A percentile compares a stretch with the other conserved stretches of the same genome.
These are phyloP conservation scores for Chloranthus sessilifolius DNA, from an alignment of 164 flowering plant genomes.

Conservation along the genomic window DNA sequence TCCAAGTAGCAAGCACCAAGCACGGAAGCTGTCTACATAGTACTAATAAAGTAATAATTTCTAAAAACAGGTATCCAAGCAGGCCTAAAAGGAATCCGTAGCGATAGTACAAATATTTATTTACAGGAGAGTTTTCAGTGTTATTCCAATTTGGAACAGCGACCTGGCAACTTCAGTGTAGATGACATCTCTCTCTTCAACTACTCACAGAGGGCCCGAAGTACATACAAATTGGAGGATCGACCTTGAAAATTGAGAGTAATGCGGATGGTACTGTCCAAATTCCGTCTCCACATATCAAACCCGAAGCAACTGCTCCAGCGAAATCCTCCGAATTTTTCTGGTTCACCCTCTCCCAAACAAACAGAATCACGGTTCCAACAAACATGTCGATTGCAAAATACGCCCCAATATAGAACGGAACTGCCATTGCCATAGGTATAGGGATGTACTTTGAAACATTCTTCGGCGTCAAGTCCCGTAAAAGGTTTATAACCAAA, in stretches of 20 bases:
- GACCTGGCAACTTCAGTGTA: too few relatives aligned
- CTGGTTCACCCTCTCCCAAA: slow-evolving; percentile 75
- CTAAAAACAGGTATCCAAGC: too few relatives aligned
- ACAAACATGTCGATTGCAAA: slow-evolving; percentile 97
- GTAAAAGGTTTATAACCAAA: slow-evolving; percentile 60
- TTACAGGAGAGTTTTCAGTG: too few relatives aligned
- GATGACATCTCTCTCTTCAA: too few relatives aligned
- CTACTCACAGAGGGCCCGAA: slow-evolving; percentile 64
- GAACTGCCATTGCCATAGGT: slow-evolving; percentile 98
- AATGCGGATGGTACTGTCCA: slow-evolving; percentile 96
- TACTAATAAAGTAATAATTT: too few relatives aligned
- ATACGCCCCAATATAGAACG: slow-evolving; percentile 93
- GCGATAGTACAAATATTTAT: too few relatives aligned
- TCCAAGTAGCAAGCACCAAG: too few relatives aligned
- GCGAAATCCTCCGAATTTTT: slow-evolving; percentile 76
- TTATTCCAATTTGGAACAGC: too few relatives aligned
- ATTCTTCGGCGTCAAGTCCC: slow-evolving; percentile 57
- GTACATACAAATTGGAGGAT: slow-evolving; percentile 95
- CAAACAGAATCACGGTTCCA: slow-evolving; percentile 75
- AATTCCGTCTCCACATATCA: slow-evolving; percentile 95
- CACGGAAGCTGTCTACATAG: too few relatives aligned
- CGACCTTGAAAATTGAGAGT: slow-evolving; percentile 80
- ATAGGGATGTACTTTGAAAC: slow-evolving; percentile 70
- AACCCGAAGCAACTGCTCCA: slow-evolving; percentile 92
- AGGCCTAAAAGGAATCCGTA: too few relatives aligned